Evolutionary conservation across 257 asterid species (phyloP), one percentile per base, ranked within the genome.

Genomic region (Coffea canephora): DNA sequence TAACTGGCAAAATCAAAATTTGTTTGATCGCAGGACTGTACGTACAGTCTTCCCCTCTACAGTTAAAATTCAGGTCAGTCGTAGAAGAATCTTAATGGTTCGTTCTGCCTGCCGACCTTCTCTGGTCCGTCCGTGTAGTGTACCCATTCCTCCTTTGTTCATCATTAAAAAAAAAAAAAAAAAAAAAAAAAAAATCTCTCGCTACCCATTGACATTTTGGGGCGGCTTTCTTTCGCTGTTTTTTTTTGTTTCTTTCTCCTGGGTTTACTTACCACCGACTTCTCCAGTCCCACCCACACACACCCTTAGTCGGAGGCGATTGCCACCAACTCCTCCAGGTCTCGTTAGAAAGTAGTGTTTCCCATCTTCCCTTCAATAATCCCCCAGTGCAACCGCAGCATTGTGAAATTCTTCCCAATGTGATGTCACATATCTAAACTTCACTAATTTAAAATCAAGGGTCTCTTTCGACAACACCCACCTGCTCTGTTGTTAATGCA

Each of bases 1-100:
- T 31, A 31, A 31, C 31, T 31, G 31, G 31, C 31, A 31, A 31
- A 31, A 41, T 67, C 68, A n/a, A 21, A 19, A 70, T 86, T 89
- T 84, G 89, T 82, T 79, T 79, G 31, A 31, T 31, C 31, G 31
- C 31, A 31, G 31, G 31, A 31, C 31, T 31, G 31, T 31, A 31
- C 31, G 31, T 31, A 31, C 34, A 31, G 34, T 34, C 62, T 15
- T 55, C 62, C 19, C 62, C 15, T 31, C 73, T 34, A 69, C 48
- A 3, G 25, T 52, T 27, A 5, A 55, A 61, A 43, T 77, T 27
- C 45, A 13, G 8, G 16, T 5, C 21, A 31, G 36, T 31, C 34
- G 34, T 31, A 31, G 34, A 31, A 46, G 41, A 10, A 10, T 61
- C 59, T 50, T 23, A n/a, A n/a, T n/a, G 62, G 45, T n/a, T 6